Conservation (phyloP, 108 stramenopile genomes). For the Skeletonema menzelii region DNA sequence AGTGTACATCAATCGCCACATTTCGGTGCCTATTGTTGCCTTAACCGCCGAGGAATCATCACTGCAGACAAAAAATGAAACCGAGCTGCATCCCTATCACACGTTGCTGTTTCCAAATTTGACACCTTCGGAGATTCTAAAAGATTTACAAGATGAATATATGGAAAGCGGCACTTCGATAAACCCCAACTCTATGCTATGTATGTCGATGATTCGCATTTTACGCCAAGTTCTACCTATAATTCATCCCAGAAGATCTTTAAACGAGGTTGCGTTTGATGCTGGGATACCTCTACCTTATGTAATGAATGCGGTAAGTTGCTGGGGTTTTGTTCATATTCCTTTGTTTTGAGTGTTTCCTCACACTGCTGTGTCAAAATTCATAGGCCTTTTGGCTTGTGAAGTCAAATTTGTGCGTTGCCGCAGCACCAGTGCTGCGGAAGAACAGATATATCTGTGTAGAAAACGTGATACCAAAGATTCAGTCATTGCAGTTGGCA, state of each 20-base stretch:
- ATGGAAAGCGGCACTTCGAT: background rate
- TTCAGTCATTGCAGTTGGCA: slow-evolving; percentile 52
- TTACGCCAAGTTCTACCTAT: slow-evolving; percentile 58
- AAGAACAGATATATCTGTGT: slow-evolving; percentile 53
- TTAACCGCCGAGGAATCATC: background rate
- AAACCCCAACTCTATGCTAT: slow-evolving; percentile 34
- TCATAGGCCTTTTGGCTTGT: slow-evolving; percentile 51
- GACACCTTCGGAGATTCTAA: slow-evolving; percentile 65
- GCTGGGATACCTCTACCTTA: slow-evolving; percentile 61
- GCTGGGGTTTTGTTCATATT: background rate
- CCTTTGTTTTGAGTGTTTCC: background rate
- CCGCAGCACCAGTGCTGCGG: slow-evolving; percentile 56
- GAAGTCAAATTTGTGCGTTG: slow-evolving; percentile 50
- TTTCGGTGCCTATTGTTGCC: slow-evolving; percentile 78
- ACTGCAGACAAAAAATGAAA: background rate
- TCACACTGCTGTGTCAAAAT: background rate
- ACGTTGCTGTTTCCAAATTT: slow-evolving; percentile 80
- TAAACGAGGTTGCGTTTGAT: slow-evolving; percentile 72
- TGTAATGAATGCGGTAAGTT: slow-evolving; percentile 61
- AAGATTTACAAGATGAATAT: slow-evolving; percentile 36
- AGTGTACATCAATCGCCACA: slow-evolving; percentile 79
- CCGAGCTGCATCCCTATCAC: slow-evolving; percentile 64
- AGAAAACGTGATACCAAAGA: slow-evolving; percentile 42
- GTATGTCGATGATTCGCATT: slow-evolving; percentile 18
- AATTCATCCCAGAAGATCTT: slow-evolving; percentile 62